Base-by-base conservation (phyloP, 73 alveolate species). In the Paramecium sonneborni region DNA sequence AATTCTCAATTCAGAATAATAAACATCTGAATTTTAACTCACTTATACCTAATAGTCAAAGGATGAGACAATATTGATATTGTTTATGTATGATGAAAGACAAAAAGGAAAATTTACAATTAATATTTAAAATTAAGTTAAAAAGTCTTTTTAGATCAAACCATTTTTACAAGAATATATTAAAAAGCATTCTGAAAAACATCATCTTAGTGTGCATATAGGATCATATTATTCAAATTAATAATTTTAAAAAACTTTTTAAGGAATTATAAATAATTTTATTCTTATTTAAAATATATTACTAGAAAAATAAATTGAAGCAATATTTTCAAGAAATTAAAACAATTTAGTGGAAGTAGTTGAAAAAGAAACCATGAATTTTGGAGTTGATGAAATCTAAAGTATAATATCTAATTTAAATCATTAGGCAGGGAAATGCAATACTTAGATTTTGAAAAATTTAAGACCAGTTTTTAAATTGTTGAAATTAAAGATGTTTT, bases 401-500 rank as follows among this genome's bases (percentile, higher is more conserved):
- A 72, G 57, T 67, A 67, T 30, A 15, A 32, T 30, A 32, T 32
- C 20, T 67, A 21, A 12, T 14, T 67, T 67, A 67, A 9, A 0
- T 26, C 0, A 23, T 67, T 67, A 30, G 38, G 38, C 35, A 35
- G 86, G 34, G 86, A 38, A 72, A 72, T 72, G 32, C 24, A 79
- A 14, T 79, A 43, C 55, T 79, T 79, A 46, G 90, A 79, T 23
- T 30, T 79, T 7, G 90, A 79, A 3, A 79, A 79, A 46, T 79
- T 79, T 44, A 79, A 79, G 26, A 23, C 90, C 1, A 18, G 74
- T 15, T 41, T 79, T 28, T 24, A 28, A 24, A n/a, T 43, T n/a
- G 72, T 79, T 7, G 90, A 79, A 23, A 43, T 79, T 14, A 79
- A 44, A 34, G 90, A 79, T 79, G 90, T 34, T 18, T 23, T 79